Evolutionary conservation across 2,329 filamentous ascomycete genomes (phyloP), one percentile per base, ranked within the genome.

Genomic region (Coniochaeta pulveracea): DNA sequence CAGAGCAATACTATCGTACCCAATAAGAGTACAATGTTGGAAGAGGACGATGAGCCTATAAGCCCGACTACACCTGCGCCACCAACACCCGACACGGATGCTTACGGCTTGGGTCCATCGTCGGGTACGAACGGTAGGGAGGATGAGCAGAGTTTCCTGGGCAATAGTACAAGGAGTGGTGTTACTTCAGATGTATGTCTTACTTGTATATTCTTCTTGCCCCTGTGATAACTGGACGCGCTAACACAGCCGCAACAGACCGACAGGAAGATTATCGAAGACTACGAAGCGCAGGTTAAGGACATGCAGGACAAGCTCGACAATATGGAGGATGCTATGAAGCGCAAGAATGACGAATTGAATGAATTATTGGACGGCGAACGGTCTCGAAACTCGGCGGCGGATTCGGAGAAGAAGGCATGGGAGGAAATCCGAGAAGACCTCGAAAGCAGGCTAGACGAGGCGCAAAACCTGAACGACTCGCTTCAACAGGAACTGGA

Each of bases 1-100:
- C 88, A 94, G 52, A 89, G 82, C 51, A 96, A 93, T 51, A 96
- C 86, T 0, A 93, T 96, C 47, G 82, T 96, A 24, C 91, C 91
- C 1, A 96, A 95, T 52, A 98, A 96, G 60, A 93, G 89, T 48
- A 95, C 84, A 1, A 88, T 96, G 79, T 76, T 96, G 2, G 91
- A 98, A 55, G 91, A 96, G 51, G 88, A 93, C 43, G 86, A 93
- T 45, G 84, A 85, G 42, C 34, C 41, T 11, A 15, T 46, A 17
- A 53, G 48, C 35, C 51, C 50, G 4, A 28, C 65, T 14, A 60
- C 58, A 14, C 69, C 72, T 11, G 28, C 28, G 10, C 21, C 21
- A n/a, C 21, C 21, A n/a, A 73, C 72, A 31, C 50, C 76, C 39
- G 63, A 69, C 42, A 69, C 54, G 22, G 63, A 69, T 39, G 52